Evolutionary conservation across 345 rosid species (phyloP).

Genomic region (Ailanthus altissimus): DNA sequence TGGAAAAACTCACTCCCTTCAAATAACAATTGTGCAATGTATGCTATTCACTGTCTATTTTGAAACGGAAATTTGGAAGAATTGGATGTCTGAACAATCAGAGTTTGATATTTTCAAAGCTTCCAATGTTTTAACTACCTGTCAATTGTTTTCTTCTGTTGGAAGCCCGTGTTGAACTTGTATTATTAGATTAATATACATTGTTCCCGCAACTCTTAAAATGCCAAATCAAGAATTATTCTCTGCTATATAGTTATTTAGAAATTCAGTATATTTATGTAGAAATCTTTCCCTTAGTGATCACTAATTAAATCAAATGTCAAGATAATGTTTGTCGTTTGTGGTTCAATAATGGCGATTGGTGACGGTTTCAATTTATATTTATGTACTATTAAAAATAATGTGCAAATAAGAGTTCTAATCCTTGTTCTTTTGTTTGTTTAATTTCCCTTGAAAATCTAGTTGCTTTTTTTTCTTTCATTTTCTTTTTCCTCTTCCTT

Average conservation of each 20-base stretch:
- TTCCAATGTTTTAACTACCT: conserved; percentile 29
- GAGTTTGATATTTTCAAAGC: conserved; percentile 35
- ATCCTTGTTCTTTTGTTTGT: too few relatives aligned
- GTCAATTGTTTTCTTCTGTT: conserved; percentile 23
- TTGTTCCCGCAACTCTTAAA: conserved; percentile 15
- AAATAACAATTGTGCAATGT: conserved; percentile 40
- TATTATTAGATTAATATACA: conserved; percentile 28
- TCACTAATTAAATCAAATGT: too few relatives aligned
- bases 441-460: too few relatives aligned
- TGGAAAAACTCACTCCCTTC: conserved; percentile 16
- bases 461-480: too few relatives aligned
- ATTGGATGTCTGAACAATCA: conserved; percentile 37
- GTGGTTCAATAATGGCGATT: too few relatives aligned
- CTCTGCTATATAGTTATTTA: background rate
- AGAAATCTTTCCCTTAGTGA: background rate
- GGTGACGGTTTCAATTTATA: too few relatives aligned
- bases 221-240: conserved; percentile 12
- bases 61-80: conserved; percentile 38
- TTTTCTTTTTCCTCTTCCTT: too few relatives aligned
- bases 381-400: too few relatives aligned
- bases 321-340: too few relatives aligned
- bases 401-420: too few relatives aligned
- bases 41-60: conserved; percentile 38
- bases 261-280: background rate
- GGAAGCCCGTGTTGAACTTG: conserved; percentile 35